Percentiles rank a stretch among this genome's conserved stretches.
Evolutionary conservation across 78 protist genomes (phyloP).

Genomic region (Dictyostelium discoideum): DNA sequence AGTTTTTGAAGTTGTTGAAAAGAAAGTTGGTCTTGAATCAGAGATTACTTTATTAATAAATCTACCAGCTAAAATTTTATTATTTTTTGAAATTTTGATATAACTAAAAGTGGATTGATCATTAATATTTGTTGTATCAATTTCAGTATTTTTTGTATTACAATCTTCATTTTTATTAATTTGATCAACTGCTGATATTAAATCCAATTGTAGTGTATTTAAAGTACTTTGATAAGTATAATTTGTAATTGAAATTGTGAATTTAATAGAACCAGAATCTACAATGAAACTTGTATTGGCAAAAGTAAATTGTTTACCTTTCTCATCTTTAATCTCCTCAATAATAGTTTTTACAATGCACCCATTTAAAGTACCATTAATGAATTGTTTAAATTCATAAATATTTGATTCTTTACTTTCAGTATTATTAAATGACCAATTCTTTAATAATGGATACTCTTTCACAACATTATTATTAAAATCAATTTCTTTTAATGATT

Average conservation of each 20-base stretch:
- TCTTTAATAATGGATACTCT: neutral
- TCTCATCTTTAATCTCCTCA: neutral
- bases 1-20: neutral
- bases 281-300: neutral
- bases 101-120: neutral
- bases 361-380: neutral
- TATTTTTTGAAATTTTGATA: neutral
- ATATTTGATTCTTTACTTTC: neutral
- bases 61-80: neutral
- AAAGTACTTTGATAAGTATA: neutral
- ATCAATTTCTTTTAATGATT: constrained; percentile 6
- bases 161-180: neutral
- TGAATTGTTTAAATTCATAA: neutral
- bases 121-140: neutral
- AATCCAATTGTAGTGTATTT: neutral
- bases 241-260: neutral
- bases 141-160: neutral
- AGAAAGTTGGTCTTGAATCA: neutral
- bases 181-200: neutral
- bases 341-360: neutral
- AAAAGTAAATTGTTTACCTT: neutral
- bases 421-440: neutral
- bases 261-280: neutral
- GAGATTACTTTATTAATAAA: neutral
- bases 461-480: neutral